Evolutionary conservation across 2,329 filamentous ascomycete species (phyloP).

Genomic region (Myriosclerotinia curreyana): DNA sequence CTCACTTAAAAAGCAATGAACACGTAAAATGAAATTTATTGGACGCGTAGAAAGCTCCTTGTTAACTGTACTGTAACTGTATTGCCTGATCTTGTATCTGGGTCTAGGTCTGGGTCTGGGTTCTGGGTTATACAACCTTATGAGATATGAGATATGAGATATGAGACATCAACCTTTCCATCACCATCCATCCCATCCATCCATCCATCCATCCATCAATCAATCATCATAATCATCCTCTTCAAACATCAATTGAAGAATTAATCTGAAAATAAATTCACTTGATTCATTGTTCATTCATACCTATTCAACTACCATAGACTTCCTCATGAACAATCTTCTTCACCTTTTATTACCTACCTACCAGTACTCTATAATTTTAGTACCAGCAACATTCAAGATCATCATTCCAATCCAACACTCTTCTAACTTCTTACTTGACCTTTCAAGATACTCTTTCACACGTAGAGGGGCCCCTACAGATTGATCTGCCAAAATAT

Average conservation of each 20-base stretch:
- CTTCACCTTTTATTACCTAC: background rate
- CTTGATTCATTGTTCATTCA: background rate
- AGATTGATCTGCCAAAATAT: background rate
- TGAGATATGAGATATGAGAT: too few relatives aligned
- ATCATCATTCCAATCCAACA: background rate
- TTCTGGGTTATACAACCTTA: too few relatives aligned
- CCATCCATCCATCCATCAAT: too few relatives aligned
- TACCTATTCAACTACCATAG: too few relatives aligned
- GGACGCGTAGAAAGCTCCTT: too few relatives aligned
- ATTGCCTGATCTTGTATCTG: too few relatives aligned
- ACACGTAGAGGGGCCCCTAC: too few relatives aligned
- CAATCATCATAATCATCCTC: background rate
- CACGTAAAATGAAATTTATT: too few relatives aligned
- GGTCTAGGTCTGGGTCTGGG: too few relatives aligned
- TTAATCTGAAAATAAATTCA: background rate
- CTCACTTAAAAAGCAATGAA: too few relatives aligned
- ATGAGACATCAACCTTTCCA: constrained; percentile 4
- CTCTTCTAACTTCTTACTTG: background rate
- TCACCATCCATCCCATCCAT: too few relatives aligned
- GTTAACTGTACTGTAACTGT: too few relatives aligned
- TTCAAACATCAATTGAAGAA: background rate
- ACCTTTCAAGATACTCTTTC: background rate
- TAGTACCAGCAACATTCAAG: background rate
- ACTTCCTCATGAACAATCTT: background rate
- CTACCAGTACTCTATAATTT: background rate